phyloP scores from a whole-genome alignment of 2,329 filamentous ascomycete species.

The Penicillium sp. region DNA sequence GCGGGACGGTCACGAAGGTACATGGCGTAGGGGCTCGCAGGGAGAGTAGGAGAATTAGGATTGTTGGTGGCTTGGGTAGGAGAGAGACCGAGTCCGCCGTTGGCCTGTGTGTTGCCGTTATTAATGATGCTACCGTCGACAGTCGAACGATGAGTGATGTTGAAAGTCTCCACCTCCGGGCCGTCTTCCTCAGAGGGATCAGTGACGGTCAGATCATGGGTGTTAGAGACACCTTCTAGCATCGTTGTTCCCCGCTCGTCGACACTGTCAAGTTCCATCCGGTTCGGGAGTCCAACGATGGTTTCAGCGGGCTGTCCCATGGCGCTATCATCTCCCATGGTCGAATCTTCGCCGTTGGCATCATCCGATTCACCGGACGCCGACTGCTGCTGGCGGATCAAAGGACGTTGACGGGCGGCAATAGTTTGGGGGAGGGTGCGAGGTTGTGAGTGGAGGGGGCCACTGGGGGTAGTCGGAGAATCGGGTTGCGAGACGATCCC shows the following conservation, averaged over 20 bases:
- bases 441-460: constrained; percentile 60
- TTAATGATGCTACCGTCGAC: constrained; percentile 81
- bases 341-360: constrained; percentile 76
- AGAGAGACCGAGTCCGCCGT: constrained; percentile 70
- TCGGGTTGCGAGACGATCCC: constrained; percentile 84
- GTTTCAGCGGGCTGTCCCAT: constrained; percentile 59
- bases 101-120: constrained; percentile 64
- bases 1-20: constrained; percentile 74
- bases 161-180: constrained; percentile 88
- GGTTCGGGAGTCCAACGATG: constrained; percentile 74
- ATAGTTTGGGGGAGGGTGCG: constrained; percentile 56
- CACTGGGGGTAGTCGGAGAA: constrained; percentile 81
- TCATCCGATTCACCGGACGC: constrained; percentile 85
- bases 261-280: constrained; percentile 85
- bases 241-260: constrained; percentile 73
- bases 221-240: constrained; percentile 67
- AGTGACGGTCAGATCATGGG: constrained; percentile 72
- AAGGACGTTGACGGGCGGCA: constrained; percentile 69
- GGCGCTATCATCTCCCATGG: constrained; percentile 65
- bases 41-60: constrained; percentile 70
- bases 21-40: constrained; percentile 70
- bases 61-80: constrained; percentile 62
- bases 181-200: constrained; percentile 69
- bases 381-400: constrained; percentile 86
- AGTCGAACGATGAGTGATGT: constrained; percentile 82